Evolutionary conservation across 2,329 filamentous ascomycete genomes (phyloP).

Genomic region (Clarireedia paspali): DNA sequence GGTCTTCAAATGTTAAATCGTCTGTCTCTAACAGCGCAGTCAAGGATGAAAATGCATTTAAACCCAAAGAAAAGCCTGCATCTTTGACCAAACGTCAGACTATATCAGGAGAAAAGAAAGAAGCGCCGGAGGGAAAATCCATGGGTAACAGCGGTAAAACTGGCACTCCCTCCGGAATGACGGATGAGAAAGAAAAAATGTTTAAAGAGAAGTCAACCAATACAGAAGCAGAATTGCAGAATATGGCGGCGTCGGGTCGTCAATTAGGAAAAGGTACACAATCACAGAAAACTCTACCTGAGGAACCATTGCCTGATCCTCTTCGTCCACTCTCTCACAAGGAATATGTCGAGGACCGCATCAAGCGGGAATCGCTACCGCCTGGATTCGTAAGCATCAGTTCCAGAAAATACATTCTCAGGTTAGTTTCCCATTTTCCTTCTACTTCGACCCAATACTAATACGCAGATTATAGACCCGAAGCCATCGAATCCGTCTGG

Average conservation of each 20-base stretch:
- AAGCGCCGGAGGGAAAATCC: background rate
- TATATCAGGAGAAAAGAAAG: background rate
- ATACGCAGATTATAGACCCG: slow-evolving; percentile 30
- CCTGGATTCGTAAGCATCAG: slow-evolving; percentile 43
- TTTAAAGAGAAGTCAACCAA: slow-evolving; percentile 11
- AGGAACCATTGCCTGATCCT: slow-evolving; percentile 15
- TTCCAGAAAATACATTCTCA: slow-evolving; percentile 49
- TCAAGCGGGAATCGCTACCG: slow-evolving; percentile 39
- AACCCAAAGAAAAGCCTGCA: background rate
- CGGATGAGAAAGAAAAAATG: background rate
- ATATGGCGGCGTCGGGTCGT: slow-evolving; percentile 12
- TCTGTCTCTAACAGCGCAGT: background rate
- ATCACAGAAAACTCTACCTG: slow-evolving; percentile 3
- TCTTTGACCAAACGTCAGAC: slow-evolving; percentile 6
- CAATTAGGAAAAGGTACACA: slow-evolving; percentile 8
- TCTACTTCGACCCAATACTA: slow-evolving; percentile 10
- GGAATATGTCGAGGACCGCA: slow-evolving; percentile 42
- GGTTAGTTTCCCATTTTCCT: slow-evolving; percentile 37
- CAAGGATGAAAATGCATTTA: background rate
- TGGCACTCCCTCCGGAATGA: background rate
- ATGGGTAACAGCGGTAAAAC: background rate
- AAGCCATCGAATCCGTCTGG: slow-evolving; percentile 83
- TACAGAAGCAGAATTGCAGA: slow-evolving; percentile 18
- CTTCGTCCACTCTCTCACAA: slow-evolving; percentile 37
- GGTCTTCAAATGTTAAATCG: background rate